These are phyloP conservation scores for Dacryopinax spathularia DNA, from an alignment of 768 basidiomycete species.

Conservation along the genomic window DNA sequence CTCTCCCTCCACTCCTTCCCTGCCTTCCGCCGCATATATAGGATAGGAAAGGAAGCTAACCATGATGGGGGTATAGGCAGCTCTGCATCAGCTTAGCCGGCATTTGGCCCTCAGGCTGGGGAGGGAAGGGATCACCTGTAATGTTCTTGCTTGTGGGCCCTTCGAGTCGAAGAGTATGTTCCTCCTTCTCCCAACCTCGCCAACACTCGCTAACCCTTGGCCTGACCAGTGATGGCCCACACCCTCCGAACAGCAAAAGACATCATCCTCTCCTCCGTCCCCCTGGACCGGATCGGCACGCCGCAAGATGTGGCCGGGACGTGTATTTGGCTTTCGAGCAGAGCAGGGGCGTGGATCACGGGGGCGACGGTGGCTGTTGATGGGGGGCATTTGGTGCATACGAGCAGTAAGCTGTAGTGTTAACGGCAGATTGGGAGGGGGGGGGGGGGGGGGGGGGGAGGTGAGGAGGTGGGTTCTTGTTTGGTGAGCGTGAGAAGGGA, in stretches of 20 bases:
- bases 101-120: constrained; percentile 45
- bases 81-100: constrained; percentile 43
- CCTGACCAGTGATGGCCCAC: constrained; percentile 38
- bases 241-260: constrained; percentile 36
- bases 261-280: constrained; percentile 30
- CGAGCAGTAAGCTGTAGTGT: constrained; percentile 18
- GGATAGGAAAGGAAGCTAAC: no score
- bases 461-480: constrained; percentile 2
- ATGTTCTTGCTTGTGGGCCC: constrained; percentile 46
- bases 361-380: constrained; percentile 50
- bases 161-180: constrained; percentile 24
- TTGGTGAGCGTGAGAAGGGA: neutral
- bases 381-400: constrained; percentile 38
- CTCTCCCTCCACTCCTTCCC: neutral
- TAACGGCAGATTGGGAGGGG: neutral
- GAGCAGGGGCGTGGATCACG: constrained; percentile 48
- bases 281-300: constrained; percentile 41
- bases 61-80: constrained; percentile 24
- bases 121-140: constrained; percentile 42
- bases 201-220: neutral
- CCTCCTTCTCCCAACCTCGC: neutral
- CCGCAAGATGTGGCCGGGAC: constrained; percentile 53
- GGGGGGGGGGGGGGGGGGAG: neutral
- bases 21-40: no score
- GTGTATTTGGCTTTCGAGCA: constrained; percentile 45